A percentile compares a stretch with the other conserved stretches of the same genome.
These are phyloP conservation scores for Litsea cubeba DNA, from an alignment of 164 flowering plant genomes.

Conservation along the genomic window DNA sequence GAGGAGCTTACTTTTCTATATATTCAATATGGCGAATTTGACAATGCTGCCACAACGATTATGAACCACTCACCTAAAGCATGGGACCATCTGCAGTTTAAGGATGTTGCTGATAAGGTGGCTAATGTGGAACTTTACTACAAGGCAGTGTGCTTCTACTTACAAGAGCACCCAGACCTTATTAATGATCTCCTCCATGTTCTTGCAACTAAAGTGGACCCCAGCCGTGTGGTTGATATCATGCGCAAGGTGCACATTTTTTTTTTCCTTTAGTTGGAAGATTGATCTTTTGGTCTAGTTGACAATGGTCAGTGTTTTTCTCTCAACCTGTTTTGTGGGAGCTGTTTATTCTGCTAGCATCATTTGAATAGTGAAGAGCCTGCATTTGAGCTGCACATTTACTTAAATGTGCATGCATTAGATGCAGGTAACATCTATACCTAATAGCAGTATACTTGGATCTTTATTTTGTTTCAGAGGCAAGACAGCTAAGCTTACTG, in stretches of 20 bases:
- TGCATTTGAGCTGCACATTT: neutral
- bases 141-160: slow-evolving; percentile 96
- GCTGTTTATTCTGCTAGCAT: neutral
- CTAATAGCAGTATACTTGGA: too few relatives aligned
- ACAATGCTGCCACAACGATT: slow-evolving; percentile 93
- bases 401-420: too few relatives aligned
- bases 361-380: neutral
- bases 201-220: slow-evolving; percentile 72
- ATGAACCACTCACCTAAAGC: slow-evolving; percentile 97
- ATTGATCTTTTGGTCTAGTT: neutral
- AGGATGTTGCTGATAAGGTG: slow-evolving; percentile 84
- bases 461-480: too few relatives aligned
- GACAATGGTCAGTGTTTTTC: neutral
- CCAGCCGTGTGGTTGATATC: slow-evolving; percentile 86
- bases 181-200: slow-evolving; percentile 90
- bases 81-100: slow-evolving; percentile 93
- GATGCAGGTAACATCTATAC: too few relatives aligned
- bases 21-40: slow-evolving; percentile 87
- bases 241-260: slow-evolving; percentile 94
- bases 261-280: slow-evolving; percentile 24
- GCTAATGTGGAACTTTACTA: slow-evolving; percentile 97
- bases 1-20: slow-evolving; percentile 74
- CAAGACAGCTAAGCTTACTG: too few relatives aligned
- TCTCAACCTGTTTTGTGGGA: neutral
- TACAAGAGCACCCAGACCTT: slow-evolving; percentile 96